These are phyloP conservation scores for Colletotrichum lentis DNA, from an alignment of 2,329 filamentous ascomycete genomes.

Conservation along the genomic window DNA sequence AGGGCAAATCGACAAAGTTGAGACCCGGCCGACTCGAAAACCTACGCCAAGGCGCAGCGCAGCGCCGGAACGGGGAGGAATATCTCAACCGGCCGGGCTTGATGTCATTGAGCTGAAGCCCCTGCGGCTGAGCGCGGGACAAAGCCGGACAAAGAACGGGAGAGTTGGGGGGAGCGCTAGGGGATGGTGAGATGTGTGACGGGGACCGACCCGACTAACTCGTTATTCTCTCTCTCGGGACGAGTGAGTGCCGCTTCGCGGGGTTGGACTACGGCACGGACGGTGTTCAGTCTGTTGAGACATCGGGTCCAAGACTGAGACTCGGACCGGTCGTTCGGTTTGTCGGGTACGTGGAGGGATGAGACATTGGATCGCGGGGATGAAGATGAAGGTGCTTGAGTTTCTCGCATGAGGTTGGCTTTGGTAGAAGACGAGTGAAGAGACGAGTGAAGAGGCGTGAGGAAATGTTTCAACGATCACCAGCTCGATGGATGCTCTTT, in stretches of 20 bases:
- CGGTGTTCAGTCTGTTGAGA: not conserved
- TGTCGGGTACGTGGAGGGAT: not conserved
- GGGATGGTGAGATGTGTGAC: not conserved
- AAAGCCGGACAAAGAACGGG: slow-evolving; percentile 6
- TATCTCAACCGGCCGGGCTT: not conserved
- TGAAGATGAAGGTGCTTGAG: not conserved
- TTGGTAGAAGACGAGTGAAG: too few species aligned
- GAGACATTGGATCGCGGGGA: not conserved
- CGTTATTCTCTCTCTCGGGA: too few species aligned
- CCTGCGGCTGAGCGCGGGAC: not conserved
- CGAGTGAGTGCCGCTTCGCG: not conserved
- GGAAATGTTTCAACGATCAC: not conserved
- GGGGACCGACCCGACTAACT: not conserved
- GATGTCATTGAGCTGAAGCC: not conserved
- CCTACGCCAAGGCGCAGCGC: not conserved
- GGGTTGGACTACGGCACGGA: not conserved
- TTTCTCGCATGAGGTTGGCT: too few species aligned
- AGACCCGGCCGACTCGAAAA: not conserved
- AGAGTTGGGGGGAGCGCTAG: not conserved
- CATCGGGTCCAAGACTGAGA: not conserved
- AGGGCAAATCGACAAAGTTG: not conserved
- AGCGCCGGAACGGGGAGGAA: not conserved
- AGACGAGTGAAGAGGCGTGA: too few species aligned
- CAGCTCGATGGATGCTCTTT: not conserved
- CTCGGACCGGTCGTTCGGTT: not conserved